These are phyloP conservation scores for Triticum timopheevii DNA, from an alignment of 176 grass and related monocot genomes.

Conservation along the genomic window DNA sequence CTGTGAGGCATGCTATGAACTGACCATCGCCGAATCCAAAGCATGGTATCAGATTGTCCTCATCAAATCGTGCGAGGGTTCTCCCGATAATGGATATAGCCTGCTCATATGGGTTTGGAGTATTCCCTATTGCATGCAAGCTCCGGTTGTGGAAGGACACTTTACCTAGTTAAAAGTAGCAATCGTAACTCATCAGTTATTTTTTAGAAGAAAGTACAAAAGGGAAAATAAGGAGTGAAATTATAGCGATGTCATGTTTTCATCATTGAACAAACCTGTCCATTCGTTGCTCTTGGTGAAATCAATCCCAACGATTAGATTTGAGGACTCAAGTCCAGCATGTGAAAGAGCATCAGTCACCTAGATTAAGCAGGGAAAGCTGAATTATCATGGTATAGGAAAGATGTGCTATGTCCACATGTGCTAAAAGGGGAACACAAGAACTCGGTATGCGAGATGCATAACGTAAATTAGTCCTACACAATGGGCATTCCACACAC, in stretches of 20 bases:
- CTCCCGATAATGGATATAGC: slow-evolving; percentile 75
- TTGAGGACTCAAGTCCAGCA: slow-evolving; percentile 77
- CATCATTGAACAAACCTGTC: slow-evolving; percentile 47
- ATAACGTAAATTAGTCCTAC: not conserved
- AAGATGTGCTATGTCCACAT: not conserved
- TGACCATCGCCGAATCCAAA: slow-evolving; percentile 77
- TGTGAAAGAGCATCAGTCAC: slow-evolving; percentile 70
- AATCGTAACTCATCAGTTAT: not conserved
- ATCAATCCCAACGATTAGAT: slow-evolving; percentile 79
- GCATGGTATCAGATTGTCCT: slow-evolving; percentile 79
- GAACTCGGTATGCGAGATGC: not conserved
- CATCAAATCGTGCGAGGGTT: slow-evolving; percentile 69
- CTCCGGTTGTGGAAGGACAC: slow-evolving; percentile 50
- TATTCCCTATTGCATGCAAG: slow-evolving; percentile 56
- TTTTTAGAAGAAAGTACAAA: not conserved
- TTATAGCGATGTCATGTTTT: not conserved
- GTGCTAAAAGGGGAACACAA: not conserved
- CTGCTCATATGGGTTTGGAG: slow-evolving; percentile 77
- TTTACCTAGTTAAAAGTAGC: slow-evolving; percentile 42
- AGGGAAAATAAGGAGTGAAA: not conserved
- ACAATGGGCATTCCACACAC: not conserved
- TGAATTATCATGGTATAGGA: not conserved
- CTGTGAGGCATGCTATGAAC: slow-evolving; percentile 12
- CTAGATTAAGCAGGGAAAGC: slow-evolving; percentile 36
- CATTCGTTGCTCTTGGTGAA: slow-evolving; percentile 90